Percentiles rank a stretch among this genome's conserved stretches.
phyloP scores from a whole-genome alignment of 805 yeast genomes.

The Pichia sporocuriosa region DNA sequence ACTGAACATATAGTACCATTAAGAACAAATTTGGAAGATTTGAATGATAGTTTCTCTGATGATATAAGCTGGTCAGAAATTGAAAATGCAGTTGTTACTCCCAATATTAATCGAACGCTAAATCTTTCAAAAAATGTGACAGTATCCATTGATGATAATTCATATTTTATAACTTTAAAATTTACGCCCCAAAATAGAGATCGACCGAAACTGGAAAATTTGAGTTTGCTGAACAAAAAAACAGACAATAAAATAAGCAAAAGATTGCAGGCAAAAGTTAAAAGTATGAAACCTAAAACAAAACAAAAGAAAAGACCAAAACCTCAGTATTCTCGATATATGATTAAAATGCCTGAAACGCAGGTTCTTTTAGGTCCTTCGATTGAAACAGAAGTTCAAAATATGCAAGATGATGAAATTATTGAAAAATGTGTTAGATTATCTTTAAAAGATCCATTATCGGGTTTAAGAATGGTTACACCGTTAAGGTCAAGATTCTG shows the following conservation, averaged over 20 bases:
- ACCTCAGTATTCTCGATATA: constrained; percentile 11
- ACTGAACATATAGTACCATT: too few relatives aligned
- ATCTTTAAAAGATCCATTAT: constrained; percentile 29
- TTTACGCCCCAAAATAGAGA: not conserved
- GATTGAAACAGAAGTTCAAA: too few relatives aligned
- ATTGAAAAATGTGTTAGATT: constrained; percentile 24
- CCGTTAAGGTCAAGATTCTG: constrained; percentile 29
- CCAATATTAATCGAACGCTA: not conserved
- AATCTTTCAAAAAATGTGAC: not conserved
- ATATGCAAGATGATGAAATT: constrained; percentile 26
- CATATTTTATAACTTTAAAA: not conserved
- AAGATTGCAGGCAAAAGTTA: not conserved
- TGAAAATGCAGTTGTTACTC: not conserved
- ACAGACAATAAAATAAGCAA: not conserved
- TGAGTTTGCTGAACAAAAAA: not conserved
- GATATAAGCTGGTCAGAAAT: constrained; percentile 5
- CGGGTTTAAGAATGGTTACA: constrained; percentile 24
- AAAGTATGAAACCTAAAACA: not conserved
- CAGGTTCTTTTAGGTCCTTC: too few relatives aligned
- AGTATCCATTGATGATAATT: not conserved
- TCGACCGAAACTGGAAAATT: not conserved
- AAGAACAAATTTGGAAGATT: too few relatives aligned
- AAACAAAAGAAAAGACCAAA: constrained; percentile 10
- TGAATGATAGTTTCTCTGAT: constrained; percentile 6
- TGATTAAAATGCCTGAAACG: constrained; percentile 12